A percentile compares a stretch with the other conserved stretches of the same genome.
These are phyloP conservation scores for Entomortierella parvispora DNA, from an alignment of 192 early-diverging fungal species.

Conservation along the genomic window DNA sequence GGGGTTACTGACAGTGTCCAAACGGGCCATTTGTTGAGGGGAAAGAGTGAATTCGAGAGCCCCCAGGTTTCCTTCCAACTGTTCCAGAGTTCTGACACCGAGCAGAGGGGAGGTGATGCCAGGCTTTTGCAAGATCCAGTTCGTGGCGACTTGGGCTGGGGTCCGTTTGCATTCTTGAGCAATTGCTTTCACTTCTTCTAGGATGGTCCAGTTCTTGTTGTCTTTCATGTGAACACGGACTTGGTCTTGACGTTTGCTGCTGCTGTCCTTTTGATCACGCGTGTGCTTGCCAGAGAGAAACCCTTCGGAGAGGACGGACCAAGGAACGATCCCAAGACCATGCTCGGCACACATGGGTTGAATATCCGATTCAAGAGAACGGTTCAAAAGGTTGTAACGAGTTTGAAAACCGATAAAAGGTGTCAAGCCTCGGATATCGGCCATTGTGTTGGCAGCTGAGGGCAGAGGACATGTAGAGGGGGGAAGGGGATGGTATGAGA, in stretches of 20 bases:
- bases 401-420: constrained; percentile 49
- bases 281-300: constrained; percentile 59
- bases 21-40: constrained; percentile 40
- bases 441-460: constrained; percentile 42
- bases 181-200: constrained; percentile 55
- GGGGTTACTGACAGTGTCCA: constrained; percentile 46
- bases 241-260: constrained; percentile 14
- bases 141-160: constrained; percentile 58
- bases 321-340: constrained; percentile 57
- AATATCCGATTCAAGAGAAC: constrained; percentile 45
- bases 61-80: constrained; percentile 45
- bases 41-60: constrained; percentile 51
- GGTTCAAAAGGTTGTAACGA: constrained; percentile 41
- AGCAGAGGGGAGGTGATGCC: constrained; percentile 52
- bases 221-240: constrained; percentile 6
- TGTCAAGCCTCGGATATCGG: constrained; percentile 38
- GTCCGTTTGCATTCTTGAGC: constrained; percentile 52
- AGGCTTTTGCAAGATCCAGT: constrained; percentile 56
- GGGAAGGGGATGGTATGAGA: not conserved
- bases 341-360: constrained; percentile 48
- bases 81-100: constrained; percentile 44
- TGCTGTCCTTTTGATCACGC: not conserved
- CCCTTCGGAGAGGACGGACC: constrained; percentile 66
- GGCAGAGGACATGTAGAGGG: not conserved
- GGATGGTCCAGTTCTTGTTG: constrained; percentile 53